These are phyloP conservation scores for Theileria orientalis DNA, from an alignment of 169 alveolate genomes.

Conservation along the genomic window DNA sequence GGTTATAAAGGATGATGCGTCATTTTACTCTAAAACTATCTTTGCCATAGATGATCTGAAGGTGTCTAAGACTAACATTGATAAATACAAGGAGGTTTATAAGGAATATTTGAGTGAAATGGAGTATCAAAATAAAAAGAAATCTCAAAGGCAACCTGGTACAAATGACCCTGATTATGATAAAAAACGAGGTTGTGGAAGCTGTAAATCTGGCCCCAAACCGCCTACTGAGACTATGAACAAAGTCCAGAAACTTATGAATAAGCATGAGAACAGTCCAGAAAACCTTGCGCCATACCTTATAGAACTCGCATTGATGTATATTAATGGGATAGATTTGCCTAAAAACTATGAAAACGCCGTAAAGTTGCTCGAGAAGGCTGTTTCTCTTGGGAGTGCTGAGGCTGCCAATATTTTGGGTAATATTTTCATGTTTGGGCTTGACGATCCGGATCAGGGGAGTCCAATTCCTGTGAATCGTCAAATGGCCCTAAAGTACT, in stretches of 20 bases:
- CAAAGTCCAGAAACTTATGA: no score
- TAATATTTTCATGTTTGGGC: constrained; percentile 29
- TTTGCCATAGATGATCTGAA: constrained; percentile 36
- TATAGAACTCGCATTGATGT: constrained; percentile 41
- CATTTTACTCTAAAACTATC: background rate
- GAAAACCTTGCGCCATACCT: constrained; percentile 46
- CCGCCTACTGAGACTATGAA: no score
- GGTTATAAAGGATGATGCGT: background rate
- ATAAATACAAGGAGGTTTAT: background rate
- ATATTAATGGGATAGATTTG: constrained; percentile 47
- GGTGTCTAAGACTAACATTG: background rate
- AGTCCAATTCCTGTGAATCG: constrained; percentile 19
- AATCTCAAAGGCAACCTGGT: constrained; percentile 26
- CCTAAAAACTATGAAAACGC: constrained; percentile 58
- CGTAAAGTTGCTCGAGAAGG: constrained; percentile 32
- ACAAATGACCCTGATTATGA: constrained; percentile 30
- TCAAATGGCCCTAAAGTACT: constrained; percentile 37
- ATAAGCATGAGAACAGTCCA: no score
- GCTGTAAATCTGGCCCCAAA: no score
- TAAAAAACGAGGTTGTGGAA: no score
- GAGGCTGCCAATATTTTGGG: constrained; percentile 65
- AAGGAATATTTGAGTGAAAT: background rate
- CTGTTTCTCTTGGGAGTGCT: constrained; percentile 47
- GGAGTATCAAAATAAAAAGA: constrained; percentile 7
- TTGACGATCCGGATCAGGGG: constrained; percentile 26